These are phyloP conservation scores for Cyberlindnera bimundalis DNA, from an alignment of 805 yeast species.

Conservation along the genomic window DNA sequence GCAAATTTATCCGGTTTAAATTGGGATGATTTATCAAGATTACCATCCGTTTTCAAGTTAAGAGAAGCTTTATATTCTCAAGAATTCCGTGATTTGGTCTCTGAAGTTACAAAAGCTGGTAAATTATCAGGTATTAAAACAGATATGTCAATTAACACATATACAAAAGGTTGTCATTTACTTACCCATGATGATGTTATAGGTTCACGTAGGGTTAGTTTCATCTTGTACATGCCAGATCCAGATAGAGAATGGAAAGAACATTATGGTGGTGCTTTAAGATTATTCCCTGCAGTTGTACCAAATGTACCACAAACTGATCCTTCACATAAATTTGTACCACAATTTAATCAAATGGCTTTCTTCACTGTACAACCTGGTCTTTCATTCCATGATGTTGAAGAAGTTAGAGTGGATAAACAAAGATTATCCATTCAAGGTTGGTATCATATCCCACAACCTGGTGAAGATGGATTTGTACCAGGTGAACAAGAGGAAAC, in stretches of 20 bases:
- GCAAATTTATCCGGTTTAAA: conserved; percentile 88
- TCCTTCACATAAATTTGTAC: conserved; percentile 63
- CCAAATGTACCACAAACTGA: conserved; percentile 91
- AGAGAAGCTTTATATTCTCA: conserved; percentile 87
- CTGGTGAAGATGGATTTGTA: conserved; percentile 81
- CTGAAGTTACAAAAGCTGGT: conserved; percentile 81
- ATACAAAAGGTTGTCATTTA: conserved; percentile 89
- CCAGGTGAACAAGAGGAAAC: conserved; percentile 80
- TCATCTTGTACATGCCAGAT: conserved; percentile 88
- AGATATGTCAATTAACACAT: conserved; percentile 89
- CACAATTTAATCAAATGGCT: conserved; percentile 95
- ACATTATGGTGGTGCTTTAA: conserved; percentile 88
- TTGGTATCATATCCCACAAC: conserved; percentile 98
- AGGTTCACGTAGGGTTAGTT: conserved; percentile 90
- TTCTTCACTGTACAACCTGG: conserved; percentile 97
- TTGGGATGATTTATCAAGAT: conserved; percentile 63
- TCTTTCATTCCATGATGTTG: conserved; percentile 94
- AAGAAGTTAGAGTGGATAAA: conserved; percentile 89
- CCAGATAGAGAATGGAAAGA: conserved; percentile 89
- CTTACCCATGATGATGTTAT: conserved; percentile 97
- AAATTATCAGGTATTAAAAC: conserved; percentile 86
- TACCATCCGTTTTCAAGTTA: conserved; percentile 73
- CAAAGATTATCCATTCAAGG: conserved; percentile 94
- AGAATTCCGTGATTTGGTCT: conserved; percentile 74
- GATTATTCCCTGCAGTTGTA: conserved; percentile 80